phyloP scores from a whole-genome alignment of 768 basidiomycete species.

The Phlebiopsis gigantea region DNA sequence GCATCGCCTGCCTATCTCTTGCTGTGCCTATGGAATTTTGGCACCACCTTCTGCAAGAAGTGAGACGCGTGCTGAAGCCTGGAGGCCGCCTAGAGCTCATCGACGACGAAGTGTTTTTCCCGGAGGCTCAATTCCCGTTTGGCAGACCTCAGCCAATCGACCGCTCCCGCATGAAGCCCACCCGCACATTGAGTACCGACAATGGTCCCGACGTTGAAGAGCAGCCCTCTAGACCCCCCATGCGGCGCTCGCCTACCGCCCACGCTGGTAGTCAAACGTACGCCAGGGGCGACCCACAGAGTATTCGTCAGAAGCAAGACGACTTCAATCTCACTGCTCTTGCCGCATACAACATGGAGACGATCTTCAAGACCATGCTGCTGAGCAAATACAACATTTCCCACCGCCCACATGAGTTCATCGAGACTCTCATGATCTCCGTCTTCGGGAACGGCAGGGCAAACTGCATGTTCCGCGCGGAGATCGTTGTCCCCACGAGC shows the following conservation, averaged over 20 bases:
- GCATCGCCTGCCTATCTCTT: conserved; percentile 64
- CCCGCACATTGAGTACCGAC: neutral
- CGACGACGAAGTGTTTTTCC: conserved; percentile 67
- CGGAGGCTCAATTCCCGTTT: conserved; percentile 35
- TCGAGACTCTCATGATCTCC: conserved; percentile 27
- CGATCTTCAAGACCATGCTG: conserved; percentile 57
- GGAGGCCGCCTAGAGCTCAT: conserved; percentile 69
- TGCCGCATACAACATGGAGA: conserved; percentile 39
- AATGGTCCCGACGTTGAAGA: neutral
- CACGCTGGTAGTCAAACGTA: conserved; percentile 23
- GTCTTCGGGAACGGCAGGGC: conserved; percentile 48
- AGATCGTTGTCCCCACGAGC: conserved; percentile 54
- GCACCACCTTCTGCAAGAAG: conserved; percentile 55
- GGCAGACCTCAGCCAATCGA: neutral
- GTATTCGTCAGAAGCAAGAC: neutral
- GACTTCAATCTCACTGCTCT: neutral
- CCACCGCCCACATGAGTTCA: conserved; percentile 30
- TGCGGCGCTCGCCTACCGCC: neutral
- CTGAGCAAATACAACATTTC: conserved; percentile 46
- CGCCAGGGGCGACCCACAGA: neutral
- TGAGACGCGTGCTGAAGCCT: conserved; percentile 51
- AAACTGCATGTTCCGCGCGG: conserved; percentile 40
- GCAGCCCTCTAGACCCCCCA: neutral
- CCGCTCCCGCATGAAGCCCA: neutral
- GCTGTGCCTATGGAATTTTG: conserved; percentile 58